Percentiles rank a stretch among this genome's conserved stretches.
Evolutionary conservation across 2,329 filamentous ascomycete genomes (phyloP).

Genomic region (Lachnum nothofagi): DNA sequence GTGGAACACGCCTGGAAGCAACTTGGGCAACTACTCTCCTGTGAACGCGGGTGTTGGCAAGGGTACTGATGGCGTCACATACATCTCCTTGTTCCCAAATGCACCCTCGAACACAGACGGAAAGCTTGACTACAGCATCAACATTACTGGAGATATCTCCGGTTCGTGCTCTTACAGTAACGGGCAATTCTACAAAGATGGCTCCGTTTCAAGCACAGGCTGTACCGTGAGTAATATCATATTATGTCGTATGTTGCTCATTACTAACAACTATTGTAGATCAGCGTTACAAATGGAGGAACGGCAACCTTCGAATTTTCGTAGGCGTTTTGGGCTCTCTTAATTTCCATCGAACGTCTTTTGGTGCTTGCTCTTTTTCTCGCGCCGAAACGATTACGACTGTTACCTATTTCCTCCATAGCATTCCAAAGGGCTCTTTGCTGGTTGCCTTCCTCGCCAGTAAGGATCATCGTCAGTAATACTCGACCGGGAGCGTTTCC

Average conservation of each 20-base stretch:
- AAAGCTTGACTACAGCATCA: slow-evolving; percentile 71
- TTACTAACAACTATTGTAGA: slow-evolving; percentile 22
- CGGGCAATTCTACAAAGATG: slow-evolving; percentile 29
- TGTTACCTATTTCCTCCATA: slow-evolving; percentile 18
- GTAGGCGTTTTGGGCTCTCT: slow-evolving; percentile 15
- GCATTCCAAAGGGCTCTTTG: slow-evolving; percentile 16
- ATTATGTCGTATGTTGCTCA: not conserved
- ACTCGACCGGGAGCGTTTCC: slow-evolving; percentile 16
- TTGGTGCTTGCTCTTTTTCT: slow-evolving; percentile 21
- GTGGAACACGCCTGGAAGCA: slow-evolving; percentile 61
- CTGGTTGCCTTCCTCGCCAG: slow-evolving; percentile 23
- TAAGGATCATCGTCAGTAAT: slow-evolving; percentile 22
- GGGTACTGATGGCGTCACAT: slow-evolving; percentile 61
- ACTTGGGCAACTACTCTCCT: slow-evolving; percentile 78
- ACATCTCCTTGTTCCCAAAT: slow-evolving; percentile 82
- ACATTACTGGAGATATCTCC: slow-evolving; percentile 56
- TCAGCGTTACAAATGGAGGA: slow-evolving; percentile 18
- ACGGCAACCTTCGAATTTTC: slow-evolving; percentile 25
- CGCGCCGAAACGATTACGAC: slow-evolving; percentile 22
- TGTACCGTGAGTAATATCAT: slow-evolving; percentile 32
- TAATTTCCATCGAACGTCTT: slow-evolving; percentile 15
- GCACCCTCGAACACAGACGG: slow-evolving; percentile 61
- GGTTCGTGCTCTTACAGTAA: slow-evolving; percentile 28
- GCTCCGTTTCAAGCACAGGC: slow-evolving; percentile 26
- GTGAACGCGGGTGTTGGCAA: slow-evolving; percentile 79